Base-by-base conservation (phyloP, 139 green algal species). In the Coccomyxa sp. region DNA sequence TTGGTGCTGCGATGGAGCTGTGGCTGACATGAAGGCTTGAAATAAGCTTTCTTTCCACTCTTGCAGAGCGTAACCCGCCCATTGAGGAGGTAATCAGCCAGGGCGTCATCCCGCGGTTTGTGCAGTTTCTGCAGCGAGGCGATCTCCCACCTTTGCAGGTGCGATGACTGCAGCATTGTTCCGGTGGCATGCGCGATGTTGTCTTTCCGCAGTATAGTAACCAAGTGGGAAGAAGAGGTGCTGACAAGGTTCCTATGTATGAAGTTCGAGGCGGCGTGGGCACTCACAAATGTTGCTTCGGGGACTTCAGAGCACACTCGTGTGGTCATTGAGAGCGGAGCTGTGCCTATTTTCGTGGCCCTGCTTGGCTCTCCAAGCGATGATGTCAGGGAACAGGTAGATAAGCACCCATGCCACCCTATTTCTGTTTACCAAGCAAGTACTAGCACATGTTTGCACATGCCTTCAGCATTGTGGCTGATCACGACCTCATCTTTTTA, bases 11-110 rank as follows among this genome's bases (percentile, higher is more conserved):
- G n/a, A n/a, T n/a, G n/a, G n/a, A n/a, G n/a, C n/a, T n/a, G n/a
- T n/a, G n/a, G n/a, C n/a, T n/a, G n/a, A n/a, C n/a, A n/a, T n/a
- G n/a, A n/a, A n/a, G n/a, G n/a, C n/a, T n/a, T n/a, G n/a, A n/a
- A n/a, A n/a, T n/a, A n/a, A n/a, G n/a, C n/a, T n/a, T n/a, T n/a
- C n/a, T n/a, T n/a, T n/a, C n/a, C n/a, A n/a, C n/a, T n/a, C 50
- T 37, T 68, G 75, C 88, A 98, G 96, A 99, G 89, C 86, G 95
- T 58, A 98, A 95, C 80, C 97, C 97, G 0, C 97, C 97, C 14
- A 99, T 99, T 78, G 94, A 98, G 81, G 97, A 99, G 82, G 97
- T 99, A 27, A 99, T 99, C 50, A 90, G 90, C 74, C 94, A 97
- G 70, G 90, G 91, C 22, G 96, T 99, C 36, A 95, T 99, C 64